Evolutionary conservation across 2,329 filamentous ascomycete species (phyloP).

Genomic region (Epichloe bromicola): DNA sequence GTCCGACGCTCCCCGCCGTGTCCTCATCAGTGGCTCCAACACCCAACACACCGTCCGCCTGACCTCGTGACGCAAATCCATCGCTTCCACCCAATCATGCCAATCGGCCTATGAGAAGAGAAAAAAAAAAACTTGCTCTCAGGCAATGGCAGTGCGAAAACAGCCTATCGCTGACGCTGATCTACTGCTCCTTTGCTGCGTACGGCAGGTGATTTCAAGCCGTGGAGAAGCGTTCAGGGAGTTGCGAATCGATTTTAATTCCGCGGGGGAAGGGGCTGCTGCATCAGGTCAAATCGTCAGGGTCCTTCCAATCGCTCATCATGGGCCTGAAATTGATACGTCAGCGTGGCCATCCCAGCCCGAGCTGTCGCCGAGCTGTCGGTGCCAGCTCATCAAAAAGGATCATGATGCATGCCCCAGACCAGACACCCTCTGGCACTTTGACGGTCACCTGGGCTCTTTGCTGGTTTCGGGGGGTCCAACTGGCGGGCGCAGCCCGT

Average conservation of each 20-base stretch:
- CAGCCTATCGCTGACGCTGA: background rate
- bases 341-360: conserved; percentile 2
- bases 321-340: background rate
- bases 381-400: conserved; percentile 6
- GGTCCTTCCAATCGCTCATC: background rate
- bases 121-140: background rate
- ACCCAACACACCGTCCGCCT: conserved; percentile 9
- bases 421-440: background rate
- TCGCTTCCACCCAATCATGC: background rate
- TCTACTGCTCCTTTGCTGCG: background rate
- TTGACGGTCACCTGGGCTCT: conserved; percentile 4
- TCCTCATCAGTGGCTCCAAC: conserved; percentile 7
- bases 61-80: conserved; percentile 7
- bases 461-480: background rate
- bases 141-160: background rate
- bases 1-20: background rate
- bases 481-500: background rate
- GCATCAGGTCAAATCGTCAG: background rate
- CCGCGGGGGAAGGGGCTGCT: background rate
- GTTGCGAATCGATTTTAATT: too few relatives aligned
- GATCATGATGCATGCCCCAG: background rate
- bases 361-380: conserved; percentile 2
- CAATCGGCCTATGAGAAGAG: background rate
- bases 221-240: too few relatives aligned
- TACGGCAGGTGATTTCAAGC: background rate